Percentiles rank a stretch among this genome's conserved stretches.
These are phyloP conservation scores for Esteya vermicola DNA, from an alignment of 2,329 filamentous ascomycete genomes.

Conservation along the genomic window DNA sequence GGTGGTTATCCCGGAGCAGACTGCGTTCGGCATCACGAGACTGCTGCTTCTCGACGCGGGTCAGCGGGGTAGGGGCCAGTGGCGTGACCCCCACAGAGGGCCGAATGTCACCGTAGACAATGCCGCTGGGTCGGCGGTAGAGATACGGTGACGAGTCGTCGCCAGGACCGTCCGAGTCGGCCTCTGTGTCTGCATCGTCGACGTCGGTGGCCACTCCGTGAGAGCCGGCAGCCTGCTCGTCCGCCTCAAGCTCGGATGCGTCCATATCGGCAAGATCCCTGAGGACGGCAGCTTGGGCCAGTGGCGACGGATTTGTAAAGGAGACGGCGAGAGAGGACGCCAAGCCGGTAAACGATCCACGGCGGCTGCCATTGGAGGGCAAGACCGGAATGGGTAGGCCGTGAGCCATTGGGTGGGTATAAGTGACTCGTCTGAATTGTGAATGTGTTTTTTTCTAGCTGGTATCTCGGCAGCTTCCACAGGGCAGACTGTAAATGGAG, in stretches of 20 bases:
- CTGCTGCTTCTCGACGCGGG: conserved; percentile 39
- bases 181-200: conserved; percentile 19
- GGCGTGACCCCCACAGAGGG: conserved; percentile 50
- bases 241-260: conserved; percentile 31
- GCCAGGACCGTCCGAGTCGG: conserved; percentile 20
- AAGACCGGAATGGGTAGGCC: background rate
- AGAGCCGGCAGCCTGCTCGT: background rate
- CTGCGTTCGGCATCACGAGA: conserved; percentile 44
- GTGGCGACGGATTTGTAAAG: conserved; percentile 43
- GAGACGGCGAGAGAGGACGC: conserved; percentile 10
- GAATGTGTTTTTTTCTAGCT: no score
- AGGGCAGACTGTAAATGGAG: no score
- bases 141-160: conserved; percentile 28
- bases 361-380: background rate
- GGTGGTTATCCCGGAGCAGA: conserved; percentile 49
- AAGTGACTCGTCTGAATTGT: no score
- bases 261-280: conserved; percentile 52
- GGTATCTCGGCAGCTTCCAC: no score
- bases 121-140: conserved; percentile 66
- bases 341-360: conserved; percentile 1
- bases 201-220: background rate
- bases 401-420: background rate
- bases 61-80: conserved; percentile 34
- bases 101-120: conserved; percentile 57
- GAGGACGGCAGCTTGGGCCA: conserved; percentile 51